Conservation (phyloP, 2,329 filamentous ascomycete genomes). For the Fusarium subglutinans region DNA sequence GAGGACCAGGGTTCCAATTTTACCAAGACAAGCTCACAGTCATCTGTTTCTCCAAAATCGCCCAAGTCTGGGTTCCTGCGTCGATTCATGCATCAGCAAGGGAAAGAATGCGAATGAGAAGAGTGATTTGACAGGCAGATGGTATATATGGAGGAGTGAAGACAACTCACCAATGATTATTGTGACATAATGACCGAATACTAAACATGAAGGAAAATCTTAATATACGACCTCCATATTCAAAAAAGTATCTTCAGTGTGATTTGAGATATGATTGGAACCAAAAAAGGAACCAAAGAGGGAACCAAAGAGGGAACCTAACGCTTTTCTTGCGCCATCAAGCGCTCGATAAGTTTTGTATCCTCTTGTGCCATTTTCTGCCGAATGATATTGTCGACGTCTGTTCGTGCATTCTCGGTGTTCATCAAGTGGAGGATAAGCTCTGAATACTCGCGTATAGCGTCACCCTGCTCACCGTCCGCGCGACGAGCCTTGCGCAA, state of each 20-base stretch:
- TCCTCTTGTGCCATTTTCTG: conserved; percentile 59
- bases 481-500: conserved; percentile 61
- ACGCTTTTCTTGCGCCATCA: conserved; percentile 58
- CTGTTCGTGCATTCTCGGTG: conserved; percentile 41
- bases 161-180: conserved; percentile 25
- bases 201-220: conserved; percentile 13
- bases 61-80: conserved; percentile 54
- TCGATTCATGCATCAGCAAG: conserved; percentile 54
- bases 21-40: neutral
- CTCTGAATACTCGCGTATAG: conserved; percentile 68
- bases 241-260: neutral
- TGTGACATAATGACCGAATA: conserved; percentile 31
- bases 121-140: neutral
- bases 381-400: conserved; percentile 52
- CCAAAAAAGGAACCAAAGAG: neutral
- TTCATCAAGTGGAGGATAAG: conserved; percentile 62
- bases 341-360: conserved; percentile 57
- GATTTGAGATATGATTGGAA: neutral
- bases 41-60: conserved; percentile 44
- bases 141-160: conserved; percentile 6
- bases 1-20: conserved; percentile 22
- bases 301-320: conserved; percentile 20
- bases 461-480: conserved; percentile 65
- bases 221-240: neutral
- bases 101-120: neutral